Base-by-base conservation (phyloP, 805 yeast genomes). In the Lachancea thermotolerans region DNA sequence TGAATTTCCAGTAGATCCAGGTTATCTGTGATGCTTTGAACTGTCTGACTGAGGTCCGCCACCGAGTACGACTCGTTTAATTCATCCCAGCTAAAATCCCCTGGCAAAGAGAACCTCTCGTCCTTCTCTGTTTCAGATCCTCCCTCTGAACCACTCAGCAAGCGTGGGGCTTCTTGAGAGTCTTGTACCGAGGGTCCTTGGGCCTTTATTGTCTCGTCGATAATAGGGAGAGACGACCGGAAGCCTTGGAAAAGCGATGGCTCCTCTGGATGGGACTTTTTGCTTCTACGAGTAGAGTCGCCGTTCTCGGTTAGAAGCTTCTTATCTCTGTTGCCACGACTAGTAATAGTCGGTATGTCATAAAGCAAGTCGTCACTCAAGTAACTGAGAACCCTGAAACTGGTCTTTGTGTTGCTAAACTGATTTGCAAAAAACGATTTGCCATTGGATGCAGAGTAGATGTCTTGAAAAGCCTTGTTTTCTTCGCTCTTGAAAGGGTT, bases 241-340 rank as follows among this genome's bases (percentile, higher is more conserved):
- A 84, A 81, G 1, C 90, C 89, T 60, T 83, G 90, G 55, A 75
- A 81, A 17, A 84, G 62, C 2, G 88, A 77, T 50, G 76, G 77
- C 9, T 59, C 54, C 14, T 57, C 27, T 39, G 39, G 57, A 7
- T 39, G 32, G 11, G 45, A 41, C 28, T 50, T 48, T 8, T 47
- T 43, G 25, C 48, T 41, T 32, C 49, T 41, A 11, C 39, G 35
- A 28, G 42, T 32, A 31, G 41, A 37, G 4, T 47, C 51, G 9
- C 50, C 56, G 30, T 44, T 43, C 32, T 51, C 51, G 4, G 49
- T 47, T 30, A 50, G 25, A 33, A 50, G 38, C 28, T 41, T 50
- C 25, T 38, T 35, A 15, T 44, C 18, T 21, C 29, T 37, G 8
- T 34, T 35, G 11, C 32, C 25, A 0, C 28, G 10, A n/a, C 32